Evolutionary conservation across 2,329 filamentous ascomycete genomes (phyloP).

Genomic region (Penicillium oxalicum): DNA sequence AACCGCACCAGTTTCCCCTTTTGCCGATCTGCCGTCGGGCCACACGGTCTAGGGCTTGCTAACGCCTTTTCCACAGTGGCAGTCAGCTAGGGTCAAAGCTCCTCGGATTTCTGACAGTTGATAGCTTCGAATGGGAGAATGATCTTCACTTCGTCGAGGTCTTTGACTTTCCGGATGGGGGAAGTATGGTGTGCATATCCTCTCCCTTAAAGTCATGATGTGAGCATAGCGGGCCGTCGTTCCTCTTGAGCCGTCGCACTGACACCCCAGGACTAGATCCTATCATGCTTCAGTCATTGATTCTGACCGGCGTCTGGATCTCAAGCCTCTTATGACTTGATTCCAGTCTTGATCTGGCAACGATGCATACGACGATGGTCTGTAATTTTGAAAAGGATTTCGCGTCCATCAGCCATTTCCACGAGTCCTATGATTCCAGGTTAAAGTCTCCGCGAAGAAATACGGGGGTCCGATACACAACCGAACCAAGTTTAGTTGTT

Average conservation of each 20-base stretch:
- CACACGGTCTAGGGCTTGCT: slow-evolving; percentile 1
- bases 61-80: background rate
- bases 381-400: slow-evolving; percentile 8
- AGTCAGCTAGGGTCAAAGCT: slow-evolving; percentile 14
- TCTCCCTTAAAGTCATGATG: too few relatives aligned
- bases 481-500: background rate
- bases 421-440: slow-evolving; percentile 2
- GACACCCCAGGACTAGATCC: too few relatives aligned
- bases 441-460: background rate
- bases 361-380: slow-evolving; percentile 12
- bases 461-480: slow-evolving; percentile 12
- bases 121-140: slow-evolving; percentile 11
- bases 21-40: slow-evolving; percentile 9
- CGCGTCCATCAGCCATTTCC: slow-evolving; percentile 6
- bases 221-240: too few relatives aligned
- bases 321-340: background rate
- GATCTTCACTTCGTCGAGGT: background rate
- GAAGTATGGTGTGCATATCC: slow-evolving; percentile 20
- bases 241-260: too few relatives aligned
- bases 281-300: background rate
- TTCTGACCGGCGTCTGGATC: background rate
- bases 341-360: slow-evolving; percentile 14
- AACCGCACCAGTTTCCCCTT: slow-evolving; percentile 11
- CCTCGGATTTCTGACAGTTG: slow-evolving; percentile 3
- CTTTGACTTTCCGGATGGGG: slow-evolving; percentile 5